Evolutionary conservation across 257 asterid genomes (phyloP).

Genomic region (Solanum gracilifrons): DNA sequence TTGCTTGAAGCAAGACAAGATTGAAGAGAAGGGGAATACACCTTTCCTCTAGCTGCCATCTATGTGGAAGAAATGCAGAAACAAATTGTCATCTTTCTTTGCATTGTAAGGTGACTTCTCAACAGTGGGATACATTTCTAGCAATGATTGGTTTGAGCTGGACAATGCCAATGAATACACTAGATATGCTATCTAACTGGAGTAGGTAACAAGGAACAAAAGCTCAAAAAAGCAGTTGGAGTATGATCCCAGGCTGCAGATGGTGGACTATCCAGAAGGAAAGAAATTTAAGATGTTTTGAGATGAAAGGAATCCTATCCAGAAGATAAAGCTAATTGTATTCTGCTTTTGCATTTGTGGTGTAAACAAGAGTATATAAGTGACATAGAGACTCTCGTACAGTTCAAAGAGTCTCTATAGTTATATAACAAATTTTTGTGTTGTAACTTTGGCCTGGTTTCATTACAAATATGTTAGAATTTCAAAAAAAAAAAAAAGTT

Average conservation of each 20-base stretch:
- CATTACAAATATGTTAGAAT: not conserved
- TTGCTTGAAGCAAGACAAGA: not conserved
- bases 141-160: not conserved
- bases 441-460: not conserved
- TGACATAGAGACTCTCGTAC: not conserved
- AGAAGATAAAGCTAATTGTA: not conserved
- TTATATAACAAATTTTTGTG: not conserved
- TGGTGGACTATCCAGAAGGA: not conserved
- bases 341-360: not conserved
- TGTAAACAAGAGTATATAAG: not conserved
- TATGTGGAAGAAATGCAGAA: not conserved
- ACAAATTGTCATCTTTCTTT: not conserved
- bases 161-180: not conserved
- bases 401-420: not conserved
- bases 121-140: not conserved
- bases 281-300: not conserved
- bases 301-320: not conserved
- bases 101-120: not conserved
- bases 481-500: not conserved
- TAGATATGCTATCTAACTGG: not conserved
- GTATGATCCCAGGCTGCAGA: not conserved
- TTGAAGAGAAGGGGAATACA: not conserved
- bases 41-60: not conserved
- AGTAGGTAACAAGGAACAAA: not conserved
- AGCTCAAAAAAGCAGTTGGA: not conserved